Conservation (phyloP, 257 asterid genomes). For the Ocimum tenuiflorum region DNA sequence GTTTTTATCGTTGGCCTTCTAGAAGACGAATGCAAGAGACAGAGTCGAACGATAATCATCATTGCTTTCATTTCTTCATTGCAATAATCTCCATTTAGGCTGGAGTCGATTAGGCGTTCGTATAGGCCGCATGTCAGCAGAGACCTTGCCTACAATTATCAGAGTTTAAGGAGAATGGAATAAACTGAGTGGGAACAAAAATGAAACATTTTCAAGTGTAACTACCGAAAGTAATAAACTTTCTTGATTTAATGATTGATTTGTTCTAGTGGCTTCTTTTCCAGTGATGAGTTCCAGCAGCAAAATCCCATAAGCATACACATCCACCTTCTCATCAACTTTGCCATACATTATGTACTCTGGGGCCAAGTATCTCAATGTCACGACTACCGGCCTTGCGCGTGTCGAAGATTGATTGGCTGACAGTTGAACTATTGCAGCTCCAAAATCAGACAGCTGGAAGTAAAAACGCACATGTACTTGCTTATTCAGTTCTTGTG, state of each 20-base stretch:
- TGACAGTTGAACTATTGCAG: constrained; percentile 39
- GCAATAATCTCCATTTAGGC: constrained; percentile 42
- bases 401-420: constrained; percentile 24
- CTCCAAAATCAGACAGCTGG: constrained; percentile 75
- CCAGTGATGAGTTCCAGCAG: constrained; percentile 81
- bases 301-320: constrained; percentile 73
- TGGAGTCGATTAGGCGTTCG: constrained; percentile 62
- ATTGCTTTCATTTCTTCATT: constrained; percentile 55
- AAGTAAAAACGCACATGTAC: too few species aligned
- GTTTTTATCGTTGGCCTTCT: constrained; percentile 74
- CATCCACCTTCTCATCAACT: constrained; percentile 83
- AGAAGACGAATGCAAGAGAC: constrained; percentile 77
- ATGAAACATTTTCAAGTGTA: background rate
- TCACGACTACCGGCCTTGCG: constrained; percentile 42
- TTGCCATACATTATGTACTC: constrained; percentile 79
- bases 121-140: constrained; percentile 51
- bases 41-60: constrained; percentile 56
- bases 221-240: constrained; percentile 69
- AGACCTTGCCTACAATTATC: constrained; percentile 54
- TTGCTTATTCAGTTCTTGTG: background rate
- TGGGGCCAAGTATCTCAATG: constrained; percentile 74
- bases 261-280: constrained; percentile 47
- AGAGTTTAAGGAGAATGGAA: background rate
- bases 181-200: background rate
- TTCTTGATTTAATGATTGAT: constrained; percentile 40